Conservation (phyloP, 768 basidiomycete species). For the Boletus barrowsii region DNA sequence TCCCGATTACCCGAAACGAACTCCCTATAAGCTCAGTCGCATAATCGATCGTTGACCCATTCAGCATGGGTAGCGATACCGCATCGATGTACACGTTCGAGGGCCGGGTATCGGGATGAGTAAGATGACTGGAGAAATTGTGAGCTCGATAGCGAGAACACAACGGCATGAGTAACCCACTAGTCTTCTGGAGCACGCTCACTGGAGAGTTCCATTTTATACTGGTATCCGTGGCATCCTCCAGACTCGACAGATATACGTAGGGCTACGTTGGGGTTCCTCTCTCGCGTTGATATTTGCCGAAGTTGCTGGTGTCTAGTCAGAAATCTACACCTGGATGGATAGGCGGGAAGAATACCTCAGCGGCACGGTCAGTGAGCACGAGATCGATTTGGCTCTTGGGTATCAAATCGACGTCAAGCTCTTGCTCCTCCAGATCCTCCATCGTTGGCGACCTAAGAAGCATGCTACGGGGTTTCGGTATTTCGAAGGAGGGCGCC, state of each 20-base stretch:
- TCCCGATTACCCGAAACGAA: slow-evolving; percentile 77
- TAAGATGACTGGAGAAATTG: slow-evolving; percentile 51
- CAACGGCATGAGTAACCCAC: slow-evolving; percentile 44
- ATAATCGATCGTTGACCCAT: slow-evolving; percentile 87
- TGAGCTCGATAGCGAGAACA: background rate
- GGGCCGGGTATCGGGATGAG: slow-evolving; percentile 66
- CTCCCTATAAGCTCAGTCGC: slow-evolving; percentile 95
- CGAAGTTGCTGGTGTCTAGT: slow-evolving; percentile 65
- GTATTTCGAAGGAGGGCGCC: slow-evolving; percentile 38
- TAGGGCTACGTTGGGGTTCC: slow-evolving; percentile 63
- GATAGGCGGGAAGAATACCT: slow-evolving; percentile 44
- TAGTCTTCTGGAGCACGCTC: slow-evolving; percentile 73
- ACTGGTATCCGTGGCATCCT: slow-evolving; percentile 97
- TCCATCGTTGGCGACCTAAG: slow-evolving; percentile 49
- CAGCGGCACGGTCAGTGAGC: slow-evolving; percentile 73
- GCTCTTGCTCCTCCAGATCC: slow-evolving; percentile 57
- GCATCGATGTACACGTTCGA: slow-evolving; percentile 84
- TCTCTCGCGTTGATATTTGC: slow-evolving; percentile 57
- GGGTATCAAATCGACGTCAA: slow-evolving; percentile 59
- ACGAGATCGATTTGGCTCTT: slow-evolving; percentile 50
- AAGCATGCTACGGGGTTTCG: slow-evolving; percentile 46
- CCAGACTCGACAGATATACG: slow-evolving; percentile 88
- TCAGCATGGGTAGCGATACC: slow-evolving; percentile 78
- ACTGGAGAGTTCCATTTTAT: slow-evolving; percentile 81
- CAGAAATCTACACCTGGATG: background rate